Evolutionary conservation across 352 stramenopile genomes (phyloP), one percentile per base, ranked within the genome.

Genomic region (Phytophthora tubulina): DNA sequence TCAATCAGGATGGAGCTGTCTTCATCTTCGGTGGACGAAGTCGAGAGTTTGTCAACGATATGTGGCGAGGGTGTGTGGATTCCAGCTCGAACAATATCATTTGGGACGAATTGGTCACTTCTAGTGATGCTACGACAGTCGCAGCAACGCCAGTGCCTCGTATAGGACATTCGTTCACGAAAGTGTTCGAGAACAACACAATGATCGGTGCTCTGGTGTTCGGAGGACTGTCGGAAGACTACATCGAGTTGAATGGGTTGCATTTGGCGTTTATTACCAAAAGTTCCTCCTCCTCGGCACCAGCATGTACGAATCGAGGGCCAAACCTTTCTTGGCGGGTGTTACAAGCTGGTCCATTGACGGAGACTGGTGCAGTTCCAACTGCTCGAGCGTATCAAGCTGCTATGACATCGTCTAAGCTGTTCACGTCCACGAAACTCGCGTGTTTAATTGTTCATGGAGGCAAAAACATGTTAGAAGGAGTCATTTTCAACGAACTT

Each of bases 401-500:
- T 4, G 72, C 78, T 4, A 75, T 80, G 45, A 74, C 81, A n/a
- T 66, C 78, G 8, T 85, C 79, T 0, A 77, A 63, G 33, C 66
- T 83, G 27, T 85, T 69, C 13, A 67, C 64, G 0, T 31, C 72
- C 0, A 51, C 70, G 14, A 70, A 72, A 21, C 73, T 69, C 38
- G 67, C 63, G 14, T 92, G 86, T 56, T 27, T 92, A 39, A 30
- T 94, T 10, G 52, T 94, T 14, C 88, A 84, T 13, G 86, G 86
- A 7, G 86, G 86, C 7, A 86, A 86, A n/a, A 88, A 58, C 57
- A 70, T 33, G 11, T 56, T 70, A 36, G 50, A 71, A 41, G 72
- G 78, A 17, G 50, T 70, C n/a, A 88, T 94, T 67, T 90, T 90
- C 48, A 75, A 82, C 49, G 82, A 94, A n/a, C 64, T 94, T n/a